Evolutionary conservation across 768 basidiomycete genomes (phyloP).

Genomic region (Amanita exitialis): DNA sequence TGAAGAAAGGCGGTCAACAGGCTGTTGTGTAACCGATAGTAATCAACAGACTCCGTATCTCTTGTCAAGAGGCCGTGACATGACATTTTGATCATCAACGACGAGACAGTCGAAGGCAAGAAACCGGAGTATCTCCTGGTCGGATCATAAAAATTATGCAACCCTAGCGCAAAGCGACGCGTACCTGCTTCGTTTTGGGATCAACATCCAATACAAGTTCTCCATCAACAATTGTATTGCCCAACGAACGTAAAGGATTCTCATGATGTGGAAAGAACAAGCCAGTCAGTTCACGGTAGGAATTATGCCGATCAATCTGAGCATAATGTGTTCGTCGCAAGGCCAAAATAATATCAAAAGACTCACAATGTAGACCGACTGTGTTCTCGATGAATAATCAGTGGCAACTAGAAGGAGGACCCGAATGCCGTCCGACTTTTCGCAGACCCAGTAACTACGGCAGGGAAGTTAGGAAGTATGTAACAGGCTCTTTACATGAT

Average conservation of each 20-base stretch:
- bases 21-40: conserved; percentile 5
- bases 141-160: conserved; percentile 3
- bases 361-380: conserved; percentile 70
- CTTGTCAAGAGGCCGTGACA: conserved; percentile 72
- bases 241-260: conserved; percentile 52
- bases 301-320: conserved; percentile 93
- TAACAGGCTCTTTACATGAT: conserved; percentile 14
- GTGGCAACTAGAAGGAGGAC: conserved; percentile 77
- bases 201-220: conserved; percentile 91
- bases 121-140: conserved; percentile 71
- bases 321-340: not conserved
- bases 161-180: conserved; percentile 14
- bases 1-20: conserved; percentile 18
- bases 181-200: conserved; percentile 57
- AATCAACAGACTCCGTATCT: conserved; percentile 72
- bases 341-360: not conserved
- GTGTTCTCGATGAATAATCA: conserved; percentile 37
- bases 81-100: conserved; percentile 77
- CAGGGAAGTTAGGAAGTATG: not conserved
- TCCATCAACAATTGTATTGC: conserved; percentile 82
- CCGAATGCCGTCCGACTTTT: conserved; percentile 94
- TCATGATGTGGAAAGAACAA: conserved; percentile 89
- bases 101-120: conserved; percentile 93
- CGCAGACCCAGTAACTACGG: conserved; percentile 94
- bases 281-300: conserved; percentile 64